Evolutionary conservation across 2,329 filamentous ascomycete species (phyloP).

Genomic region (Clonostachys byssicola): DNA sequence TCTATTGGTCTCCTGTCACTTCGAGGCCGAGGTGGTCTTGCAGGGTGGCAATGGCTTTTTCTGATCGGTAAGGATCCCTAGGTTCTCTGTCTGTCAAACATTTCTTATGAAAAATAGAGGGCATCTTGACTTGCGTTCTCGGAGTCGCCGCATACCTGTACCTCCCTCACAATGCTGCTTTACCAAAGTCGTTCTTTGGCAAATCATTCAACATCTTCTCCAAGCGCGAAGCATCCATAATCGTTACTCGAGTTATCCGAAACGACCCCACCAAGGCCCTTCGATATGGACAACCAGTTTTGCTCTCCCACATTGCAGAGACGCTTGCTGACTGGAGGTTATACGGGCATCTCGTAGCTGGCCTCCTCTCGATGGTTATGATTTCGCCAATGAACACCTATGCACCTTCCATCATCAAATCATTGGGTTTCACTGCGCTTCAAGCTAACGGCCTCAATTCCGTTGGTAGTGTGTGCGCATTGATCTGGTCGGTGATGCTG

Average conservation of each 20-base stretch:
- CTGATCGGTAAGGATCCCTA: slow-evolving; percentile 12
- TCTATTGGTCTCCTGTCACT: slow-evolving; percentile 18
- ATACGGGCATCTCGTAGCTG: slow-evolving; percentile 17
- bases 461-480: slow-evolving; percentile 15
- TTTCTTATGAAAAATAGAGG: slow-evolving; percentile 8
- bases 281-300: slow-evolving; percentile 12
- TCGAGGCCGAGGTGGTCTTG: slow-evolving; percentile 11
- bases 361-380: slow-evolving; percentile 20
- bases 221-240: slow-evolving; percentile 13
- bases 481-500: slow-evolving; percentile 15
- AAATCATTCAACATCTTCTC: slow-evolving; percentile 14
- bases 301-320: slow-evolving; percentile 12
- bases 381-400: slow-evolving; percentile 21
- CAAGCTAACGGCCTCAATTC: slow-evolving; percentile 21
- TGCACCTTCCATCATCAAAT: slow-evolving; percentile 20
- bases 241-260: slow-evolving; percentile 18
- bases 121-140: slow-evolving; percentile 14
- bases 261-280: slow-evolving; percentile 20
- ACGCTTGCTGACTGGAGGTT: slow-evolving; percentile 18
- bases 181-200: slow-evolving; percentile 16
- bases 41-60: slow-evolving; percentile 23
- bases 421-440: slow-evolving; percentile 13
- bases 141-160: slow-evolving; percentile 16
- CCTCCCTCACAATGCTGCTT: slow-evolving; percentile 15
- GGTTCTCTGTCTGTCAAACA: neutral